Base-by-base conservation (phyloP, 1,139 yeast genomes). In the Pichia sp. region DNA sequence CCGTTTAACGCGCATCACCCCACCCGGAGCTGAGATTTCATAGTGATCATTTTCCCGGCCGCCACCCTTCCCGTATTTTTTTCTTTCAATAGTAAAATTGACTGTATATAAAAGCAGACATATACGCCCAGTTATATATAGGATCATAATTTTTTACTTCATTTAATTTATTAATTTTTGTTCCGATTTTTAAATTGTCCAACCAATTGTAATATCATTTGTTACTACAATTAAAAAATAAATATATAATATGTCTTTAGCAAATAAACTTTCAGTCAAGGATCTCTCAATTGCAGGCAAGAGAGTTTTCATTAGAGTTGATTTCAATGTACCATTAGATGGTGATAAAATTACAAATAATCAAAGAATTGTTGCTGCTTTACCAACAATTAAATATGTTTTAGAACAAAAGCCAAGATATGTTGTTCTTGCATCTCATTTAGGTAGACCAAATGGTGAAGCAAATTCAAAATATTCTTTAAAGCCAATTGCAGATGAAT, bases 391-490 rank as follows among this genome's bases (percentile, higher is more conserved):
- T 75, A 74, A 90, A 74, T 89, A 89, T 68, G 97, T 92, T 51
- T 74, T 85, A 68, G 90, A 86, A 65, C 82, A 89, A 60, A 81
- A 85, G 65, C 96, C 97, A 67, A 86, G 86, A 78, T 87, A 83
- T 57, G 82, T 90, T 56, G 74, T 92, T 58, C 80, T 90, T 64
- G 97, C 97, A 56, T 89, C 97, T 54, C 97, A 90, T 71, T 79
- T 90, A 70, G 97, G 97, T 63, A 87, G 97, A 76, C 97, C 97
- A 70, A 90, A 90, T 69, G 97, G 97, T 66, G 88, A 86, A 73
- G 76, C 67, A 56, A 80, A 74, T 63, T 84, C 76, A 48, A 89
- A 90, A 74, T 89, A 79, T 79, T 88, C 97, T 40, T 78, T 90
- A 65, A 83, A 85, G 66, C 97, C 97, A 56, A 94, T 90, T 64